Conservation (phyloP, 2,329 filamentous ascomycete species). For the Triangularia setosa region DNA sequence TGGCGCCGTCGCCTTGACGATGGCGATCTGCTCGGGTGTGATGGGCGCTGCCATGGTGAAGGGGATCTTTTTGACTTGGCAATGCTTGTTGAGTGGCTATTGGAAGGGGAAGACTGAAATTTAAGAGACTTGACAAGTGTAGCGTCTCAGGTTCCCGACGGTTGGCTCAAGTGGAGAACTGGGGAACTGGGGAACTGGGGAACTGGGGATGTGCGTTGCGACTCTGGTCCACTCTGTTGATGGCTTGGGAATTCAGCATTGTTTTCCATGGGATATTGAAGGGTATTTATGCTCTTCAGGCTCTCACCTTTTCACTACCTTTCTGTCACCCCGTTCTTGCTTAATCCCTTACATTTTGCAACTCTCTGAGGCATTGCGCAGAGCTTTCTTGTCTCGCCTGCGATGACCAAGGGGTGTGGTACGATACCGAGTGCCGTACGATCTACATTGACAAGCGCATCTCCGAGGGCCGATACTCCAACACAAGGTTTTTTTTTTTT, state of each 20-base stretch:
- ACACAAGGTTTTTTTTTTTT: background rate
- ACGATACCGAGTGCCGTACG: conserved; percentile 10
- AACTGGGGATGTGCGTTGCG: background rate
- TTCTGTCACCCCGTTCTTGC: background rate
- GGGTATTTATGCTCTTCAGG: background rate
- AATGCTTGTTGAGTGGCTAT: background rate
- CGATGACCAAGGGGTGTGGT: conserved; percentile 5
- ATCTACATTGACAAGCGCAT: conserved; percentile 9
- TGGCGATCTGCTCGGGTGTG: conserved; percentile 60
- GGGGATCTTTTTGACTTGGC: background rate
- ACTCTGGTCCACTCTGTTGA: background rate
- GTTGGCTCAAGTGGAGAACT: background rate
- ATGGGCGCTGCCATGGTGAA: conserved; percentile 37
- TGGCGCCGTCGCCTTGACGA: conserved; percentile 75
- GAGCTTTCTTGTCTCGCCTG: conserved; percentile 7
- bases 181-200: background rate
- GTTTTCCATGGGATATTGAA: background rate
- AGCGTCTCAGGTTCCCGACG: background rate
- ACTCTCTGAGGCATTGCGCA: background rate
- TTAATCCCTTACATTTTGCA: background rate
- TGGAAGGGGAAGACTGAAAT: background rate
- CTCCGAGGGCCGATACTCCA: conserved; percentile 17
- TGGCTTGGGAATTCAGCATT: background rate
- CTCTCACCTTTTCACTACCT: background rate
- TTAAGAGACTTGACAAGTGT: conserved; percentile 3